These are phyloP conservation scores for Dryadomyces sulphureus DNA, from an alignment of 2,329 filamentous ascomycete species.

Conservation along the genomic window DNA sequence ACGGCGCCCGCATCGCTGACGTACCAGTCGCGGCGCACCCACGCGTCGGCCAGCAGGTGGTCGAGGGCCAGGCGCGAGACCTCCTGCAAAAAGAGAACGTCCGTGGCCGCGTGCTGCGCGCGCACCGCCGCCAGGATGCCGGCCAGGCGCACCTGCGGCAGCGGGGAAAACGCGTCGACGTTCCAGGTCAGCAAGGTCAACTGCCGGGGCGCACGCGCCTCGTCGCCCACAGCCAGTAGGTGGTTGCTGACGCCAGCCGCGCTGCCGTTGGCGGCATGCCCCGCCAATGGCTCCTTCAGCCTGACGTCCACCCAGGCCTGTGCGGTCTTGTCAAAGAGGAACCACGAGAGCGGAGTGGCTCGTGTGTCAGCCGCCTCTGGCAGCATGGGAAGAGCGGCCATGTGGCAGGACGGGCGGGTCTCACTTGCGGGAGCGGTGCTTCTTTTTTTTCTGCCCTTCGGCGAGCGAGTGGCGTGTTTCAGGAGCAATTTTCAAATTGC, in stretches of 20 bases:
- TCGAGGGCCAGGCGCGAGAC: conserved; percentile 14
- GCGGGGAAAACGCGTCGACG: conserved; percentile 13
- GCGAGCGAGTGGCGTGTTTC: not conserved
- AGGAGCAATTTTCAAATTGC: not conserved
- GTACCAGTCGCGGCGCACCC: conserved; percentile 17
- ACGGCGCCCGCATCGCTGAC: conserved; percentile 16
- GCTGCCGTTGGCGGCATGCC: not conserved
- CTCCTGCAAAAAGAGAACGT: conserved; percentile 23
- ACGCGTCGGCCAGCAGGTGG: conserved; percentile 13
- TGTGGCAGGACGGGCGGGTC: not conserved
- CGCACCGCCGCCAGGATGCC: conserved; percentile 16
- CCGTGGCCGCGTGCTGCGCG: conserved; percentile 2
- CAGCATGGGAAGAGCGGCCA: conserved; percentile 1
- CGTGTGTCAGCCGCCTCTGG: not conserved
- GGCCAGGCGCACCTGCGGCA: conserved; percentile 11
- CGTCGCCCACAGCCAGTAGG: too few species aligned
- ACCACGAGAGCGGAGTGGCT: conserved; percentile 1
- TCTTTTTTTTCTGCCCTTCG: not conserved
- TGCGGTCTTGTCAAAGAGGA: conserved; percentile 1
- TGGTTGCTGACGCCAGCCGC: not conserved
- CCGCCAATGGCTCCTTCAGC: not conserved
- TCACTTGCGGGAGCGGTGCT: not conserved
- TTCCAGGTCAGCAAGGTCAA: conserved; percentile 19
- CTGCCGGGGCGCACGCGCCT: too few species aligned
- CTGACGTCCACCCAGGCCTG: not conserved